Base-by-base conservation (phyloP, 768 basidiomycete genomes). In the Mycena chlorophos region DNA sequence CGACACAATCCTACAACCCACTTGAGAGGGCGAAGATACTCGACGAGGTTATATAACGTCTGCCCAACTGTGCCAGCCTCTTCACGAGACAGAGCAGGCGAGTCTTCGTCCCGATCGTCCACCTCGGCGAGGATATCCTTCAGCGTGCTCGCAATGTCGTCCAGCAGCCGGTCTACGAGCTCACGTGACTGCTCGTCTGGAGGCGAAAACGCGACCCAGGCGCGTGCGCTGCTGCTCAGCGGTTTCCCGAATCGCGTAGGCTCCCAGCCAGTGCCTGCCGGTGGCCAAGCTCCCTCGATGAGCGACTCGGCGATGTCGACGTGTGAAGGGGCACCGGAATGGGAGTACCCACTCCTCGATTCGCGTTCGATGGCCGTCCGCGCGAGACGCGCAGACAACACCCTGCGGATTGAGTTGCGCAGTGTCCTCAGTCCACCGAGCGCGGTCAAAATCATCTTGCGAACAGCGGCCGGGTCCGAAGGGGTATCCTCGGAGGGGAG, bases 71-170 rank as follows among this genome's bases (percentile, higher is more conserved):
- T 81, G 38, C 66, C 73, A 13, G 85, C 82, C 63, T 89, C 89
- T 60, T 89, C 86, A 55, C 87, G 84, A 50, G 88, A 86, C 62
- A 88, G 61, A 1, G 64, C 55, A 0, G 67, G 62, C 30, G 64
- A 65, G 16, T 78, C 79, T 31, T 90, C 87, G 12, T 85, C 85
- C 52, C 81, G 75, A 20, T 81, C 79, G 57, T 90, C 88, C 46
- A 87, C 76, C 59, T 89, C 88, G 61, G 88, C 85, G 14, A 89
- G 77, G 4, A 89, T 78, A 58, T 91, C 90, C 65, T 84, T 86
- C 56, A 88, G 63, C 5, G 87, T 79, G 0, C 85, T 83, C 1
- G 87, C 83, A 4, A 82, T 81, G 68, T 92, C 90, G 42, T 85
- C 81, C 54, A 92, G 63, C 42, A 91, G 77, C 49, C 74, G 78